Evolutionary conservation across 192 early-diverging fungal genomes (phyloP).

Genomic region (Entophlyctis helioformis): DNA sequence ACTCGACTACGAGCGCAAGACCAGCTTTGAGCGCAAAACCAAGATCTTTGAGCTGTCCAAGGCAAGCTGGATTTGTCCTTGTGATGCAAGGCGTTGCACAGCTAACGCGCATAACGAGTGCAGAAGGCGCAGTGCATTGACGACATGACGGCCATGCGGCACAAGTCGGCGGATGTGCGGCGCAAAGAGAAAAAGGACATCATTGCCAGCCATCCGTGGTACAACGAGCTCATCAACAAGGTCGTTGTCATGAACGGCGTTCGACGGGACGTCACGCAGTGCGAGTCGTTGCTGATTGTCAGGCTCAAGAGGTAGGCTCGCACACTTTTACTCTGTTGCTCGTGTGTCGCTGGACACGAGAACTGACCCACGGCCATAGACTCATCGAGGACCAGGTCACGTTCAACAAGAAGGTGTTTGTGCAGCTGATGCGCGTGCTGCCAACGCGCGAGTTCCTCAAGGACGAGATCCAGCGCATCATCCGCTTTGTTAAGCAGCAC

Average conservation of each 20-base stretch:
- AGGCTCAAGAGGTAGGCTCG: conserved; percentile 27
- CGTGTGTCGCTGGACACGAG: neutral
- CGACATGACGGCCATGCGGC: conserved; percentile 31
- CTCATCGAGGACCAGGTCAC: conserved; percentile 24
- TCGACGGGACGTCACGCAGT: conserved; percentile 10
- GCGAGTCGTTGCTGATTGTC: conserved; percentile 27
- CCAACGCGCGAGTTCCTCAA: conserved; percentile 36
- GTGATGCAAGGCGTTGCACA: too few species aligned
- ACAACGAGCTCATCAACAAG: conserved; percentile 33
- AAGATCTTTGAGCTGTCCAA: conserved; percentile 22
- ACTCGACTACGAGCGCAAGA: conserved; percentile 31
- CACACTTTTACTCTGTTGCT: neutral
- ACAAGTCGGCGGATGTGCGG: conserved; percentile 13
- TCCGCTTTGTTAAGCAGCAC: conserved; percentile 37
- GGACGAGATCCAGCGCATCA: conserved; percentile 43
- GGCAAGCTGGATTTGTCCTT: too few species aligned
- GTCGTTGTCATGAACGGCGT: conserved; percentile 26
- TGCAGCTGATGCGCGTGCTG: conserved; percentile 35
- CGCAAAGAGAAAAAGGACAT: conserved; percentile 6
- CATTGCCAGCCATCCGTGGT: conserved; percentile 38
- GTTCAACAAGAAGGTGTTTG: conserved; percentile 28
- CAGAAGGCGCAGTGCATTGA: conserved; percentile 27
- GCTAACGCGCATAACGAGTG: too few species aligned
- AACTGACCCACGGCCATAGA: conserved; percentile 3
- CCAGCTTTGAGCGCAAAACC: conserved; percentile 22